These are phyloP conservation scores for Pythium diclinum DNA, from an alignment of 352 stramenopile genomes.

Conservation along the genomic window DNA sequence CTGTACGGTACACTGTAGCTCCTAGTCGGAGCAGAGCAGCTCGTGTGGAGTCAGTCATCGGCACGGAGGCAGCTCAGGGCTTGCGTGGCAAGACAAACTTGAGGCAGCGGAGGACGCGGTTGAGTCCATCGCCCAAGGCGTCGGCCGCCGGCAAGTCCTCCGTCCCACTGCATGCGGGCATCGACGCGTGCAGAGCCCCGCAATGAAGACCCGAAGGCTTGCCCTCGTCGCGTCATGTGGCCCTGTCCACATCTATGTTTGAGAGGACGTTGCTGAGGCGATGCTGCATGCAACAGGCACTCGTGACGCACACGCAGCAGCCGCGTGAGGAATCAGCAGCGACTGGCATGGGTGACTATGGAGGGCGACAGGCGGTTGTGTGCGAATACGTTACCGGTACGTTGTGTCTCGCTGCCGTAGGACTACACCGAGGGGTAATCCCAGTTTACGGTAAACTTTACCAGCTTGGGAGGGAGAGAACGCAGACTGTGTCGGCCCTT, in stretches of 20 bases:
- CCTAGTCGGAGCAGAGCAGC: conserved; percentile 5
- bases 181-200: background rate
- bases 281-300: conserved; percentile 1
- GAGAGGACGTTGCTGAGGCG: conserved; percentile 4
- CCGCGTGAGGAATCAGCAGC: conserved; percentile 1
- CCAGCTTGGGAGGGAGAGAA: background rate
- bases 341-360: background rate
- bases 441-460: no score
- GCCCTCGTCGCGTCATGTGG: background rate
- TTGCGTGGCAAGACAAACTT: background rate
- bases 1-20: background rate
- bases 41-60: background rate
- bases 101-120: background rate
- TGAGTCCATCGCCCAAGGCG: background rate
- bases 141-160: no score
- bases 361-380: background rate
- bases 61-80: background rate
- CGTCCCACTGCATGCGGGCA: background rate
- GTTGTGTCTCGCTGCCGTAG: background rate
- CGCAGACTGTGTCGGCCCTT: background rate
- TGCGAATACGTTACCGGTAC: background rate
- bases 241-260: background rate
- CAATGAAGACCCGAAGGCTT: background rate
- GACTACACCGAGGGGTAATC: background rate
- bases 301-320: conserved; percentile 1